Base-by-base conservation (phyloP, 306 rosid species). In the Prunus campanulata region DNA sequence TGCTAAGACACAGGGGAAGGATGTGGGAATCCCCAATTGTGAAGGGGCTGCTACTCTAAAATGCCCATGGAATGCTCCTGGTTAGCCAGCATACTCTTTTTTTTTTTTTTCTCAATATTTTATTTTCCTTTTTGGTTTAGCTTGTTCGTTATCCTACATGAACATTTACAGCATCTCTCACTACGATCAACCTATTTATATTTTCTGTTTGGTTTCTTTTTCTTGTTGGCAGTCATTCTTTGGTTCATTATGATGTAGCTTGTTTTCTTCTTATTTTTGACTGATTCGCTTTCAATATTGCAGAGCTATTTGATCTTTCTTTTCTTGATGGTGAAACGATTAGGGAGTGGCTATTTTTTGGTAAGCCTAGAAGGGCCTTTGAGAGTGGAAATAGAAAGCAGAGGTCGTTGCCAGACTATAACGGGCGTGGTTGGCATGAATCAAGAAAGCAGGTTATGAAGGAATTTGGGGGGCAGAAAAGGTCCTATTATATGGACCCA, bases 381-480 rank as follows among this genome's bases (percentile, higher is more conserved):
- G 98, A 92, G 86, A 90, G 92, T 82, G 98, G 98, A 77, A 95
- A 92, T 88, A 83, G 98, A 78, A 95, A 89, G 84, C 97, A 95
- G 85, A 92, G 98, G 80, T 95, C 98, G 7, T 72, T 95, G 85
- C 97, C 98, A 6, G 98, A 95, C 86, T 92, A 95, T 74, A 87
- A 84, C 46, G 97, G 98, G 52, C 97, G 98, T 64, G 98, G 98
- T 75, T 95, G 98, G 97, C 98, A 95, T 68, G 98, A 95, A 82
- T 95, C 98, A 25, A 91, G 98, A 79, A 95, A 95, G 93, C 98
- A 95, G 86, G 89, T 95, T 63, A 88, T 95, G 89, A 90, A 83
- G 85, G 98, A 95, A 73, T 90, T 78, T 73, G 90, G 92, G 67
- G 98, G 98, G 62, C 91, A 92, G 82, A 95, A 95, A 87, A 83